These are phyloP conservation scores for Mollisiaceae sp. DNA, from an alignment of 2,329 filamentous ascomycete genomes.

Conservation along the genomic window DNA sequence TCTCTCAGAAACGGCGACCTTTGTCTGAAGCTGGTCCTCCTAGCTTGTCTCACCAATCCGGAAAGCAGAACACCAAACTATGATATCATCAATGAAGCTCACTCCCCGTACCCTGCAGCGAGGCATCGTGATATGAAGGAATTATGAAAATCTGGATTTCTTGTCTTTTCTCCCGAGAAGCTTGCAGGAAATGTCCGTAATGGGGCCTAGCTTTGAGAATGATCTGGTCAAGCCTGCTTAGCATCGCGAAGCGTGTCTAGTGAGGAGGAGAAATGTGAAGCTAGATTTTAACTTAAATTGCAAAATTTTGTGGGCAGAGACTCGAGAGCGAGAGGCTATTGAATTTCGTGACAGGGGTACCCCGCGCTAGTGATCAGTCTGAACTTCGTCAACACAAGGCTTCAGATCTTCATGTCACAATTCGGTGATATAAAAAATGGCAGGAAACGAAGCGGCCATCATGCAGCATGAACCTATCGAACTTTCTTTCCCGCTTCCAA, in stretches of 20 bases:
- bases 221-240: too few species aligned
- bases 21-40: neutral
- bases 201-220: too few species aligned
- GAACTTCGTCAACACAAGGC: neutral
- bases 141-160: too few species aligned
- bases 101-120: neutral
- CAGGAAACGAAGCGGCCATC: neutral
- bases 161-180: too few species aligned
- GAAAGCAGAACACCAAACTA: neutral
- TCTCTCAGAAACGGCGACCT: neutral
- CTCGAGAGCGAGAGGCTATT: neutral
- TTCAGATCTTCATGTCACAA: neutral
- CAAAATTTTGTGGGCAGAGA: neutral
- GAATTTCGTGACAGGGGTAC: neutral
- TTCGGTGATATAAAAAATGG: constrained; percentile 22
- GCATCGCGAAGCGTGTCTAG: too few species aligned
- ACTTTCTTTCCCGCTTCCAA: constrained; percentile 65
- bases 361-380: constrained; percentile 6
- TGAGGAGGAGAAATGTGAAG: too few species aligned
- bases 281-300: neutral
- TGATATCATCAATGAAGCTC: neutral
- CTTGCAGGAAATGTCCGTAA: too few species aligned
- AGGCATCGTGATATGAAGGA: too few species aligned
- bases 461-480: constrained; percentile 41
- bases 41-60: neutral